Evolutionary conservation across 1,139 yeast species (phyloP).

Genomic region (Diutina siamensis): DNA sequence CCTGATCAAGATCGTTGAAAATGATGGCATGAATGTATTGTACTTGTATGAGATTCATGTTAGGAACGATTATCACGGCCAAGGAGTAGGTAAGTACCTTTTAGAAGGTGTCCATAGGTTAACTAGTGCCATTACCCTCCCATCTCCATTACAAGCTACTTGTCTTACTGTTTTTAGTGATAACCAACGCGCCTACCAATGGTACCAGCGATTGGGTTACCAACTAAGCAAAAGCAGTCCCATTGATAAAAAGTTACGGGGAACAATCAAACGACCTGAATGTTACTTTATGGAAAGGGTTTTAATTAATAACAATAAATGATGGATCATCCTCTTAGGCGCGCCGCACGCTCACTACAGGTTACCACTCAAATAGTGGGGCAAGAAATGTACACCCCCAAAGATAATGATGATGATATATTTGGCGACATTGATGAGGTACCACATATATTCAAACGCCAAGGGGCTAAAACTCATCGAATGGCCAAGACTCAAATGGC

Average conservation of each 20-base stretch:
- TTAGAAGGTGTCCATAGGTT: slow-evolving; percentile 18
- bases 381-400: too few relatives aligned
- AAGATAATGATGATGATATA: too few relatives aligned
- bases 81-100: slow-evolving; percentile 23
- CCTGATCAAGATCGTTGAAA: slow-evolving; percentile 28
- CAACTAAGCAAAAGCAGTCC: slow-evolving; percentile 30
- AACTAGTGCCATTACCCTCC: not conserved
- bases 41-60: slow-evolving; percentile 49
- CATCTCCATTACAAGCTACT: slow-evolving; percentile 18
- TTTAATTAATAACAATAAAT: too few relatives aligned
- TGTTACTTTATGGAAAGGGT: not conserved
- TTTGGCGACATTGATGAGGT: not conserved
- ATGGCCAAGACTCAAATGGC: not conserved
- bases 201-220: slow-evolving; percentile 36
- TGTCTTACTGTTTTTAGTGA: slow-evolving; percentile 41
- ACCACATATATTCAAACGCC: not conserved
- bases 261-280: not conserved
- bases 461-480: not conserved
- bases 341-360: too few relatives aligned
- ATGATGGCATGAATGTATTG: slow-evolving; percentile 21
- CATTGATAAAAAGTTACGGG: slow-evolving; percentile 23
- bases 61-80: slow-evolving; percentile 17
- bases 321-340: too few relatives aligned
- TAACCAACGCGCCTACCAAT: slow-evolving; percentile 28
- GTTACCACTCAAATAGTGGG: too few relatives aligned